These are phyloP conservation scores for Trichoderma sp. DNA, from an alignment of 2,329 filamentous ascomycete species.

Conservation along the genomic window DNA sequence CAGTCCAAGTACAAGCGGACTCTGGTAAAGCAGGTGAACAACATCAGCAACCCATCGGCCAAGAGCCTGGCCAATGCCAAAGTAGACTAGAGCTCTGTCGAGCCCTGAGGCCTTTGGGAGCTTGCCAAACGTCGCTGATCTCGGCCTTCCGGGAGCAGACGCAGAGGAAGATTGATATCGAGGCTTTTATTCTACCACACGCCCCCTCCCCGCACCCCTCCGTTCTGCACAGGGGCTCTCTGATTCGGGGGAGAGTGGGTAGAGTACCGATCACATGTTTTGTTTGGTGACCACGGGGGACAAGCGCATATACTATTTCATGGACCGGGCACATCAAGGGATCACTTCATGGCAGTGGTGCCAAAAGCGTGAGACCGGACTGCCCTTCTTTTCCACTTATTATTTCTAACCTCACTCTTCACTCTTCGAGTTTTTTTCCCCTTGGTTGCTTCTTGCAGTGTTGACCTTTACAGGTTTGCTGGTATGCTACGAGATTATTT, in stretches of 20 bases:
- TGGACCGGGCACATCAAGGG: conserved; percentile 7
- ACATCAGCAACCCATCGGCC: conserved; percentile 70
- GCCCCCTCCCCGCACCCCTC: not conserved
- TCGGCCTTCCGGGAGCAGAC: not conserved
- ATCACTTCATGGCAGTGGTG: conserved; percentile 7
- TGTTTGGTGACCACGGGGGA: conserved; percentile 11
- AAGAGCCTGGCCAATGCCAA: conserved; percentile 71
- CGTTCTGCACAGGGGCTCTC: conserved; percentile 1
- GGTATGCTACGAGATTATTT: not conserved
- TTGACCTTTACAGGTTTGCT: not conserved
- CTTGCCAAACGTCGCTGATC: not conserved
- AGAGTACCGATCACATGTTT: conserved; percentile 7
- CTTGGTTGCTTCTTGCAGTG: not conserved
- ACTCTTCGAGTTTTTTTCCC: not conserved
- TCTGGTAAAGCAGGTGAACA: conserved; percentile 76
- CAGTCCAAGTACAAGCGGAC: conserved; percentile 75
- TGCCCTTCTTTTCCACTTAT: not conserved
- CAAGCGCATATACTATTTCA: conserved; percentile 22
- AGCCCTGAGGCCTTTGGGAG: not conserved
- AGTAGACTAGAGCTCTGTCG: conserved; percentile 59
- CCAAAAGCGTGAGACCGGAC: conserved; percentile 15
- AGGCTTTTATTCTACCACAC: conserved; percentile 11
- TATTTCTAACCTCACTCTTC: not conserved
- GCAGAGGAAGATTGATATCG: not conserved
- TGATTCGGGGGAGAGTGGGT: not conserved